phyloP scores from a whole-genome alignment of 176 grass and related monocot genomes.

The Hsuehochloa calcarea region DNA sequence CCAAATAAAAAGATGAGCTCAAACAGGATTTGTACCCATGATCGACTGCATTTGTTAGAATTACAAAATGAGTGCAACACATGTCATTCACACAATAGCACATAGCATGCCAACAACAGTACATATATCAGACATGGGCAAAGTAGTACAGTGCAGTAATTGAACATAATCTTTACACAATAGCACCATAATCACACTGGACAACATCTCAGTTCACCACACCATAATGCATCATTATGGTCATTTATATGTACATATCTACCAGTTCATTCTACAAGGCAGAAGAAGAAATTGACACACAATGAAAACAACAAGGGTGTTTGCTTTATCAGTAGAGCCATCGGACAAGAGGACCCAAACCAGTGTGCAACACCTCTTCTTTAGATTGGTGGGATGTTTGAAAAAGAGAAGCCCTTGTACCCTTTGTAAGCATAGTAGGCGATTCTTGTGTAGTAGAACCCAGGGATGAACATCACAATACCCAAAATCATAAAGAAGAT shows the following conservation, averaged over 20 bases:
- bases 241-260: constrained; percentile 52
- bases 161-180: not conserved
- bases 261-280: constrained; percentile 13
- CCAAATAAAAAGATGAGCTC: not conserved
- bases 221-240: constrained; percentile 20
- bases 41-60: not conserved
- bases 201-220: constrained; percentile 29
- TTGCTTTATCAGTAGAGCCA: constrained; percentile 6
- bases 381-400: constrained; percentile 83
- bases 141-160: not conserved
- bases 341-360: not conserved
- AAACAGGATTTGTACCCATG: not conserved
- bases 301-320: constrained; percentile 7
- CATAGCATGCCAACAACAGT: not conserved
- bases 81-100: not conserved
- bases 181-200: not conserved
- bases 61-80: not conserved
- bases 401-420: constrained; percentile 93
- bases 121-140: not conserved
- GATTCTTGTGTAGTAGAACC: constrained; percentile 95
- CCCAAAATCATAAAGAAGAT: constrained; percentile 90
- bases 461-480: constrained; percentile 88
- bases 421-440: constrained; percentile 95
- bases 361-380: not conserved
- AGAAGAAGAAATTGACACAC: not conserved